These are phyloP conservation scores for Aspergillus novofumigatus DNA, from an alignment of 2,329 filamentous ascomycete genomes.

Conservation along the genomic window DNA sequence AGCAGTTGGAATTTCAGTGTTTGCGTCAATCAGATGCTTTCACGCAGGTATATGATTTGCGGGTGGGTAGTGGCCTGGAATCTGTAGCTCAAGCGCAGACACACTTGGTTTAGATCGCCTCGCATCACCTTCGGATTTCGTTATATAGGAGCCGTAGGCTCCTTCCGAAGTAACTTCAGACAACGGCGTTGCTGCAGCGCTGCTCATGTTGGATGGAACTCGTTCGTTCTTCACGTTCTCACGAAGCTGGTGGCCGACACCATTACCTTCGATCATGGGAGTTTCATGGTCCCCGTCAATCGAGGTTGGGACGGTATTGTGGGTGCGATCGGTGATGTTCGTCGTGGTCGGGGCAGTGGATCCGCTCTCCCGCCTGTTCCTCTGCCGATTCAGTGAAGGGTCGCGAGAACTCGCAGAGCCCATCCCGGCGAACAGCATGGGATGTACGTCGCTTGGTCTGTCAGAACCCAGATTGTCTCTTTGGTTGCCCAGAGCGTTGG, in stretches of 20 bases:
- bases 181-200: neutral
- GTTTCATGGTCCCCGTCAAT: conserved; percentile 22
- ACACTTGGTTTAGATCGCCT: conserved; percentile 26
- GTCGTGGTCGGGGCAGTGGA: conserved; percentile 34
- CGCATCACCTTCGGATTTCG: conserved; percentile 3
- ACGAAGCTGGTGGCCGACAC: conserved; percentile 7
- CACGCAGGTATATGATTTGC: conserved; percentile 26
- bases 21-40: neutral
- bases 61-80: conserved; percentile 34
- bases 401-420: conserved; percentile 12
- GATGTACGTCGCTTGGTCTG: conserved; percentile 8
- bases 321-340: conserved; percentile 30
- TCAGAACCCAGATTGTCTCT: conserved; percentile 2
- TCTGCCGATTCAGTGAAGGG: conserved; percentile 5
- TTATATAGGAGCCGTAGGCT: conserved; percentile 3
- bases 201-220: neutral
- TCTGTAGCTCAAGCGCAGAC: conserved; percentile 30
- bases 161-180: neutral
- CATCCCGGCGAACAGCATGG: conserved; percentile 14
- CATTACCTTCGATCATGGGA: conserved; percentile 6
- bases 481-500: conserved; percentile 3
- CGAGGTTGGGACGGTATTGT: conserved; percentile 31
- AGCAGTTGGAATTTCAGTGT: neutral
- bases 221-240: conserved; percentile 9
- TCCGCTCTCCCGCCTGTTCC: conserved; percentile 27